Percentiles rank a stretch among this genome's conserved stretches.
Conservation (phyloP, 495 filamentous ascomycete genomes). For the Gamarada debralockiae region DNA sequence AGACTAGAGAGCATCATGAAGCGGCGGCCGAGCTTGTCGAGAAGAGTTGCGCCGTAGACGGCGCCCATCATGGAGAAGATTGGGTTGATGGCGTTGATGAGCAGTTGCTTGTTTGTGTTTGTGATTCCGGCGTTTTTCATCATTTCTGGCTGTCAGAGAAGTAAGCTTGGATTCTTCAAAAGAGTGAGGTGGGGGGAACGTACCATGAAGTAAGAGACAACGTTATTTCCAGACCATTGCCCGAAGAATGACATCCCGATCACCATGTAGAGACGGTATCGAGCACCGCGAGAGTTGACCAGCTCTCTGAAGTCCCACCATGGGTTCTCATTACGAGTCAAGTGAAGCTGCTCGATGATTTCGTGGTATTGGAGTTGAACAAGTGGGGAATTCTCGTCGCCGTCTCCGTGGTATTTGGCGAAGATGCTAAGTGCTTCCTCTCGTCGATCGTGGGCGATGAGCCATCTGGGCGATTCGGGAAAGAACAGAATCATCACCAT, state of each 20-base stretch:
- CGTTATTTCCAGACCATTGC: conserved; percentile 45
- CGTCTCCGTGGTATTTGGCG: conserved; percentile 56
- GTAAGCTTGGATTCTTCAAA: conserved; percentile 5
- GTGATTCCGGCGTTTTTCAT: conserved; percentile 45
- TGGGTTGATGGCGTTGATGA: conserved; percentile 56
- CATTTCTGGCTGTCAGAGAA: conserved; percentile 34
- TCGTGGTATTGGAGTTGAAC: conserved; percentile 59
- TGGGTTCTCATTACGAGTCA: conserved; percentile 54
- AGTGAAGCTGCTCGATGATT: conserved; percentile 50
- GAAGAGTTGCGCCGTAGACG: conserved; percentile 49
- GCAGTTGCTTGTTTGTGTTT: conserved; percentile 50
- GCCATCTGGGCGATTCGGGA: conserved; percentile 58
- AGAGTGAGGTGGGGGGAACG: neutral
- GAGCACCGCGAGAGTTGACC: conserved; percentile 52
- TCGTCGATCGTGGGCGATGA: conserved; percentile 62
- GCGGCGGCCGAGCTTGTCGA: conserved; percentile 52
- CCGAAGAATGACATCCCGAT: conserved; percentile 54
- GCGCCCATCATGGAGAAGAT: conserved; percentile 51
- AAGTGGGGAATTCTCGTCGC: conserved; percentile 49
- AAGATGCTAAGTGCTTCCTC: conserved; percentile 51
- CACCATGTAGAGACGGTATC: conserved; percentile 55
- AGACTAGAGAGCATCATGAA: conserved; percentile 48
- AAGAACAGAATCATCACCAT: conserved; percentile 37
- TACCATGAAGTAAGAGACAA: conserved; percentile 42
- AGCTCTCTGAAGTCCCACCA: conserved; percentile 68